A percentile compares a stretch with the other conserved stretches of the same genome.
These are phyloP conservation scores for Xylariaceae sp. DNA, from an alignment of 2,329 filamentous ascomycete species.

Conservation along the genomic window DNA sequence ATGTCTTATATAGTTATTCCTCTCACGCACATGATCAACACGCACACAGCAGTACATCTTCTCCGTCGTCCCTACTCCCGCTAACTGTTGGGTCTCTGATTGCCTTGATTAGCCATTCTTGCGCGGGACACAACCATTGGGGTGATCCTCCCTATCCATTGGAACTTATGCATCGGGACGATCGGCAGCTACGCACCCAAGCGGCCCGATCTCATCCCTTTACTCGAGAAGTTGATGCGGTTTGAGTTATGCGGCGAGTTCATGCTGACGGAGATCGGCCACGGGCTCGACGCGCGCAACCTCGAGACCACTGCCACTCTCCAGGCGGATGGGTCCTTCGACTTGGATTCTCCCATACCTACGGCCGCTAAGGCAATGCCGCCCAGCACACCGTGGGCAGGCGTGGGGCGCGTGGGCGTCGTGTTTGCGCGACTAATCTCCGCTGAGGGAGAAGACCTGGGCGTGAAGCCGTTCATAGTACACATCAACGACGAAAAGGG, in stretches of 20 bases:
- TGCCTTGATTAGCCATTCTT: slow-evolving; percentile 6
- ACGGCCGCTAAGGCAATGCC: slow-evolving; percentile 31
- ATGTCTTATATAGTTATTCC: slow-evolving; percentile 9
- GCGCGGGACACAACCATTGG: slow-evolving; percentile 17
- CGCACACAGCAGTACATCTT: no score
- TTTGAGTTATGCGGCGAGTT: slow-evolving; percentile 31
- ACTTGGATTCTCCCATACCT: slow-evolving; percentile 24
- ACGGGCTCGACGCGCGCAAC: slow-evolving; percentile 35
- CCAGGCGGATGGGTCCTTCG: slow-evolving; percentile 26
- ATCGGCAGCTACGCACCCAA: slow-evolving; percentile 11
- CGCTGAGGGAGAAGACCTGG: slow-evolving; percentile 21
- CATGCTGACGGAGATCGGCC: slow-evolving; percentile 36
- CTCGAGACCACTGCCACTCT: slow-evolving; percentile 35
- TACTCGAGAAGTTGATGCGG: slow-evolving; percentile 15
- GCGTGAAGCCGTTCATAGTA: slow-evolving; percentile 31
- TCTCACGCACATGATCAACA: neutral
- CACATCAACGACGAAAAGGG: slow-evolving; percentile 20
- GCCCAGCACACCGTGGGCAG: slow-evolving; percentile 21
- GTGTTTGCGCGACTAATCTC: slow-evolving; percentile 31
- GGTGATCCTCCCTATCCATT: slow-evolving; percentile 27
- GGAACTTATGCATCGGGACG: slow-evolving; percentile 30
- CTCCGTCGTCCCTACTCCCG: no score
- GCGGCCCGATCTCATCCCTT: slow-evolving; percentile 16
- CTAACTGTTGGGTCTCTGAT: no score
- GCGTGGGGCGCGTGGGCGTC: slow-evolving; percentile 27